Conservation (phyloP, 345 rosid genomes). For the Syzygium oleosum region DNA sequence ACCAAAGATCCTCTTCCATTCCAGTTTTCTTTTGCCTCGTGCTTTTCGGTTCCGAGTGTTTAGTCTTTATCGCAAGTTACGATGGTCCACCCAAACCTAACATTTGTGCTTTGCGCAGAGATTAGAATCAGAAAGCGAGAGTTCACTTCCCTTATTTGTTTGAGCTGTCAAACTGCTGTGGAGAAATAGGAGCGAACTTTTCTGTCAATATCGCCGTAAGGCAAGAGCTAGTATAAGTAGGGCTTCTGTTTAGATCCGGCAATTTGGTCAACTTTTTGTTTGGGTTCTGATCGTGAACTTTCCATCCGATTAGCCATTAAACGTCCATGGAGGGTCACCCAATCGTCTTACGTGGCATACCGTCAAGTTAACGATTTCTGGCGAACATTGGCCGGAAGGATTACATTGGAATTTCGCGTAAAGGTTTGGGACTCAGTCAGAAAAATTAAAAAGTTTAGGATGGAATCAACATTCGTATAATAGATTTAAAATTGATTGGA, state of each 20-base stretch:
- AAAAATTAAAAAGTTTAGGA: too few relatives aligned
- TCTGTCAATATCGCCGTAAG: rapidly evolving
- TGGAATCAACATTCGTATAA: too few relatives aligned
- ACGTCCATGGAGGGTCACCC: not conserved
- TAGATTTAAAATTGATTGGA: too few relatives aligned
- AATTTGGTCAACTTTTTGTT: not conserved
- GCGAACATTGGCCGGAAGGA: too few relatives aligned
- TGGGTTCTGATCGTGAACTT: not conserved
- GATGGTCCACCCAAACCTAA: not conserved
- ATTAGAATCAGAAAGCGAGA: not conserved
- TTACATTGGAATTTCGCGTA: too few relatives aligned
- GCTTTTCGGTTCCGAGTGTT: not conserved
- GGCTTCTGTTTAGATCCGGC: not conserved
- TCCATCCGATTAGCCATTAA: not conserved
- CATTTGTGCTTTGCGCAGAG: not conserved
- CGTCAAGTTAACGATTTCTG: too few relatives aligned
- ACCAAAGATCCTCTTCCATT: not conserved
- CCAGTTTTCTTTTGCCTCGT: not conserved
- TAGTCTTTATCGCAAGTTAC: not conserved
- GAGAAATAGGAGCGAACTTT: not conserved
- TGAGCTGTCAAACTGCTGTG: not conserved
- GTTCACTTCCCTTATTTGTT: not conserved
- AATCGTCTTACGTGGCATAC: too few relatives aligned
- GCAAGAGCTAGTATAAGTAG: not conserved
- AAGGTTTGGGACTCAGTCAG: too few relatives aligned